Conservation (phyloP, 192 early-diverging fungal species). For the Umbelopsis isabellina region DNA sequence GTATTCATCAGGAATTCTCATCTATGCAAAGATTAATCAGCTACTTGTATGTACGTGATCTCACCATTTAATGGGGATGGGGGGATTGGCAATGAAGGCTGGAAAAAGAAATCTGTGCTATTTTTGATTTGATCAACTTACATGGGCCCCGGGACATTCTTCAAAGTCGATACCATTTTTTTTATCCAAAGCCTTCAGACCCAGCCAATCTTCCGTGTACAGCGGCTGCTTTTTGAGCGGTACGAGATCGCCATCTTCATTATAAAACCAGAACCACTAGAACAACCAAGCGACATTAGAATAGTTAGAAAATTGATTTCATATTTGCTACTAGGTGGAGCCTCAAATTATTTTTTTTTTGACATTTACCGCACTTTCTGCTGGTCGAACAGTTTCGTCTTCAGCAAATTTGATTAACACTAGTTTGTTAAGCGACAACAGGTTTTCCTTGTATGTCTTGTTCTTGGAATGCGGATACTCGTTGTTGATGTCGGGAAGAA, state of each 20-base stretch:
- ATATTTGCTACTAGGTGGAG: background rate
- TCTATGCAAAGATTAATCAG: background rate
- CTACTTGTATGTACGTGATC: no score
- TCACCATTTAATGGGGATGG: background rate
- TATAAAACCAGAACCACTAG: slow-evolving; percentile 75
- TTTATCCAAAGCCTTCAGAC: slow-evolving; percentile 59
- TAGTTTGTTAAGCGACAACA: slow-evolving; percentile 70
- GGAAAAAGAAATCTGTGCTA: background rate
- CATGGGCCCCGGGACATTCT: slow-evolving; percentile 54
- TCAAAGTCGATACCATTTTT: slow-evolving; percentile 49
- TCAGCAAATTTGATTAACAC: slow-evolving; percentile 83
- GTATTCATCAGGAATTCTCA: slow-evolving; percentile 9
- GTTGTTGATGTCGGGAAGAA: slow-evolving; percentile 89
- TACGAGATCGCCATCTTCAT: slow-evolving; percentile 54
- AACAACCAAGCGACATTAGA: background rate
- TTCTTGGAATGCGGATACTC: slow-evolving; percentile 60
- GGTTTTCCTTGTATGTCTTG: slow-evolving; percentile 56
- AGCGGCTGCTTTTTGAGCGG: slow-evolving; percentile 58
- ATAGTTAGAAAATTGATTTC: no score
- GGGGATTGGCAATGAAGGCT: background rate
- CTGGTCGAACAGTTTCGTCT: slow-evolving; percentile 78
- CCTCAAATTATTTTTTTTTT: background rate
- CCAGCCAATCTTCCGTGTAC: slow-evolving; percentile 75
- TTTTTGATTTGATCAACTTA: slow-evolving; percentile 36
- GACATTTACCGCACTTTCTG: slow-evolving; percentile 53